Percentiles rank a stretch among this genome's conserved stretches.
Evolutionary conservation across 1,139 yeast genomes (phyloP).

Genomic region (Groenewaldozyma auringiensis): DNA sequence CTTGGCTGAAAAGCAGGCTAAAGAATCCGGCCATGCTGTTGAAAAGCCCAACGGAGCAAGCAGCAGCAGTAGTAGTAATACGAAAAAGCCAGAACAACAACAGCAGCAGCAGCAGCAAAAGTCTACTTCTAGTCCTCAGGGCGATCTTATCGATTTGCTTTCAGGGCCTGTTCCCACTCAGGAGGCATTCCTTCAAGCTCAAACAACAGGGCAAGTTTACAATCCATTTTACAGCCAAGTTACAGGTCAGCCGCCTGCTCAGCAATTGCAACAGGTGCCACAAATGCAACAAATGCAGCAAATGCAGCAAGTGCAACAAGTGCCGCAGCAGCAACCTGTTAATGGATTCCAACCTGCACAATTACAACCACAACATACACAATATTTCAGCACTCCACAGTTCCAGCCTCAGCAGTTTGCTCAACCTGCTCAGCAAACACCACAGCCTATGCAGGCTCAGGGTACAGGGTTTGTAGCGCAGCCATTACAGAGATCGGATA

Average conservation of each 20-base stretch:
- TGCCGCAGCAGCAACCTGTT: constrained; percentile 10
- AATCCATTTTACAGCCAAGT: constrained; percentile 8
- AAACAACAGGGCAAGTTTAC: constrained; percentile 10
- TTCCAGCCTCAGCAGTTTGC: constrained; percentile 11
- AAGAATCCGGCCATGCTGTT: constrained; percentile 23
- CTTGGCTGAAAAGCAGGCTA: constrained; percentile 52
- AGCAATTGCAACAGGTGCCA: constrained; percentile 9
- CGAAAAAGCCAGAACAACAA: background rate
- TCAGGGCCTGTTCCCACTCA: constrained; percentile 18
- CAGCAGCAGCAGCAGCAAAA: constrained; percentile 6
- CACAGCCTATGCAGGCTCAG: constrained; percentile 11
- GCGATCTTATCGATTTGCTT: constrained; percentile 20
- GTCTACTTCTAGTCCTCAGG: constrained; percentile 6
- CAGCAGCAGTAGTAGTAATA: background rate
- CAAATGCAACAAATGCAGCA: constrained; percentile 15
- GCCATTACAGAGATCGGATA: constrained; percentile 12
- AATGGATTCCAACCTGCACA: constrained; percentile 9
- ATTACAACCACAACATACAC: background rate
- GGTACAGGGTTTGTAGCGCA: constrained; percentile 5
- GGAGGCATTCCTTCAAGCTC: constrained; percentile 13
- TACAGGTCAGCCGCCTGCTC: background rate
- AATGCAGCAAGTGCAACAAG: background rate
- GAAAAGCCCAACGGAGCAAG: constrained; percentile 17
- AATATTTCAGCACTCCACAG: constrained; percentile 2
- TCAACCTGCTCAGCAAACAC: constrained; percentile 12